Percentiles rank a stretch among this genome's conserved stretches.
Evolutionary conservation across 140 eudicot species (phyloP).

Genomic region (Cichorium intybus): DNA sequence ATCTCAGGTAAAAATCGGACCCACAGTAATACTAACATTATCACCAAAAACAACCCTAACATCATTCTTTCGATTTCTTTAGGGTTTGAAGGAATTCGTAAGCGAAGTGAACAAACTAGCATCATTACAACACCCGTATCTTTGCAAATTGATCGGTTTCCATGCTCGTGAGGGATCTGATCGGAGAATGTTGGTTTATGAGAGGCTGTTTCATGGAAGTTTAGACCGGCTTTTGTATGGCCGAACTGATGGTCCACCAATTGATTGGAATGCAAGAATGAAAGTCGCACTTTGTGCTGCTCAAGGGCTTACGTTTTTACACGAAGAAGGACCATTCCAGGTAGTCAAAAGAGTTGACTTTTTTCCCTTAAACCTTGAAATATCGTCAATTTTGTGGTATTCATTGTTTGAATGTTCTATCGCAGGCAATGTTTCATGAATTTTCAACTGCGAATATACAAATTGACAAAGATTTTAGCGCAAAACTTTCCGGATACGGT

Average conservation of each 20-base stretch:
- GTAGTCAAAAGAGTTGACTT: slow-evolving; percentile 29
- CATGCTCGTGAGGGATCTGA: slow-evolving; percentile 93
- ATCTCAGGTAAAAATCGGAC: slow-evolving; percentile 46
- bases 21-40: background rate
- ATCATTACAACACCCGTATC: slow-evolving; percentile 70
- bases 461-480: slow-evolving; percentile 94
- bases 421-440: slow-evolving; percentile 97
- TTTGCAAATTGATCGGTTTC: slow-evolving; percentile 79
- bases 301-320: slow-evolving; percentile 93
- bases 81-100: slow-evolving; percentile 82
- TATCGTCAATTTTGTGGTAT: background rate
- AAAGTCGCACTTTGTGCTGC: slow-evolving; percentile 98
- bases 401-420: slow-evolving; percentile 4
- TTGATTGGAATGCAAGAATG: slow-evolving; percentile 95
- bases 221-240: slow-evolving; percentile 84
- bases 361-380: background rate
- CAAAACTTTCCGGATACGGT: slow-evolving; percentile 96
- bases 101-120: slow-evolving; percentile 80
- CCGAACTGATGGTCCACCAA: slow-evolving; percentile 82
- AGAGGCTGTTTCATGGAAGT: slow-evolving; percentile 86
- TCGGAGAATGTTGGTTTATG: slow-evolving; percentile 76
- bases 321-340: slow-evolving; percentile 99
- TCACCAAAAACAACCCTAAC: background rate
- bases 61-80: background rate
- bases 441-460: slow-evolving; percentile 92